phyloP scores from a whole-genome alignment of 345 rosid genomes.

The Cardamine occulta region DNA sequence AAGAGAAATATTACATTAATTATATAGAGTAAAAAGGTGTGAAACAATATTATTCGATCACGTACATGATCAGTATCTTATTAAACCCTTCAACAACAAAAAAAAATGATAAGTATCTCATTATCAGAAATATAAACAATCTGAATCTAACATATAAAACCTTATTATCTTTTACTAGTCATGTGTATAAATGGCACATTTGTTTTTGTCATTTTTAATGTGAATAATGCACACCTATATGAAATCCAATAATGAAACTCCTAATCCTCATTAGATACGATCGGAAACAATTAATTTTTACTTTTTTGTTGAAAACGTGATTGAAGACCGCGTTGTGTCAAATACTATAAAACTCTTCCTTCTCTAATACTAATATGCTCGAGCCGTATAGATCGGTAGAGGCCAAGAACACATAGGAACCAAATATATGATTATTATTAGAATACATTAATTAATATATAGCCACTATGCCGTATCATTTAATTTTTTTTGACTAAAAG shows the following conservation, averaged over 20 bases:
- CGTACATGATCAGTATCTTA: background rate
- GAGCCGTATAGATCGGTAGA: slow-evolving; percentile 10
- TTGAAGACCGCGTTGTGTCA: slow-evolving; percentile 24
- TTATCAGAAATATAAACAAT: background rate
- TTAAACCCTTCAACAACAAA: no score
- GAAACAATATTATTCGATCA: background rate
- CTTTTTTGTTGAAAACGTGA: slow-evolving; percentile 22
- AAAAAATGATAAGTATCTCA: background rate
- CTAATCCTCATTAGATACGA: slow-evolving; percentile 15
- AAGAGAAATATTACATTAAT: no score
- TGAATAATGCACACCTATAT: background rate
- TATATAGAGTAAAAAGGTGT: no score
- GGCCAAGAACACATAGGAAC: slow-evolving; percentile 25
- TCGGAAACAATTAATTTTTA: slow-evolving; percentile 6
- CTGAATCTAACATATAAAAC: background rate
- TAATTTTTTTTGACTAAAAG: background rate
- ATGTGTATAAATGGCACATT: background rate
- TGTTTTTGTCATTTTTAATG: background rate
- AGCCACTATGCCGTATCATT: slow-evolving; percentile 37
- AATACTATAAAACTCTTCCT: slow-evolving; percentile 32
- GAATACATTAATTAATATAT: slow-evolving; percentile 1
- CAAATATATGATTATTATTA: background rate
- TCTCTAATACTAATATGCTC: slow-evolving; percentile 3
- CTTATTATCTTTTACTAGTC: background rate
- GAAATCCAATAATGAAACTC: slow-evolving; percentile 12